Evolutionary conservation across 768 basidiomycete genomes (phyloP).

Genomic region (Leccinum subtestaceum): DNA sequence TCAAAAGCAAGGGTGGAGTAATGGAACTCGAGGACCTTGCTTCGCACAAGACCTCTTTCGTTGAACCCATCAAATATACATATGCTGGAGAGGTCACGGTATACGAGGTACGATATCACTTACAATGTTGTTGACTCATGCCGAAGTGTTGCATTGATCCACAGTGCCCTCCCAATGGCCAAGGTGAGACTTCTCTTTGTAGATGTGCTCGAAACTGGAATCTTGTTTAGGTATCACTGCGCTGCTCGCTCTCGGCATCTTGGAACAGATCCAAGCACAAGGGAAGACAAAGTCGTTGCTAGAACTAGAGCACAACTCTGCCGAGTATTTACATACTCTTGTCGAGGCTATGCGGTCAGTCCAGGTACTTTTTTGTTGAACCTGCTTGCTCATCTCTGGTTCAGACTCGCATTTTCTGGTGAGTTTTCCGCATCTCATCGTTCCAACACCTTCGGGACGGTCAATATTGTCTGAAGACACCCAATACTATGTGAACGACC

Average conservation of each 20-base stretch:
- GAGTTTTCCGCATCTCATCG: conserved; percentile 13
- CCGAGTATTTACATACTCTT: conserved; percentile 83
- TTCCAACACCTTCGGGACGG: not conserved
- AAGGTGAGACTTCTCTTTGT: conserved; percentile 50
- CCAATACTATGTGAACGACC: conserved; percentile 91
- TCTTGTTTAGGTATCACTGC: conserved; percentile 71
- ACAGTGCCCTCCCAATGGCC: conserved; percentile 94
- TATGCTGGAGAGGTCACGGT: conserved; percentile 84
- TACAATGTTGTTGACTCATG: not conserved
- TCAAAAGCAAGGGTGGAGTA: conserved; percentile 83
- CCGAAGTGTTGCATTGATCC: not conserved
- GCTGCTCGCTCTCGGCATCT: conserved; percentile 86
- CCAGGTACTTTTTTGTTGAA: not conserved
- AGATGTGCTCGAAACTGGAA: not conserved
- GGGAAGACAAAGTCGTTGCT: conserved; percentile 65
- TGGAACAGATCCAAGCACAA: conserved; percentile 81
- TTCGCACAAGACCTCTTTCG: conserved; percentile 71
- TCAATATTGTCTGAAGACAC: conserved; percentile 49
- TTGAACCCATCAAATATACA: conserved; percentile 90
- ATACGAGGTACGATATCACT: conserved; percentile 66
- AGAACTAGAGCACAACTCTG: conserved; percentile 87
- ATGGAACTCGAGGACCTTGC: conserved; percentile 95
- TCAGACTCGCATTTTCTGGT: conserved; percentile 74
- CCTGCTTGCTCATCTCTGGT: conserved; percentile 4
- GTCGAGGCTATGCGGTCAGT: conserved; percentile 80